A percentile compares a stretch with the other conserved stretches of the same genome.
Conservation (phyloP, 2,329 filamentous ascomycete genomes). For the Hortaea sp. region DNA sequence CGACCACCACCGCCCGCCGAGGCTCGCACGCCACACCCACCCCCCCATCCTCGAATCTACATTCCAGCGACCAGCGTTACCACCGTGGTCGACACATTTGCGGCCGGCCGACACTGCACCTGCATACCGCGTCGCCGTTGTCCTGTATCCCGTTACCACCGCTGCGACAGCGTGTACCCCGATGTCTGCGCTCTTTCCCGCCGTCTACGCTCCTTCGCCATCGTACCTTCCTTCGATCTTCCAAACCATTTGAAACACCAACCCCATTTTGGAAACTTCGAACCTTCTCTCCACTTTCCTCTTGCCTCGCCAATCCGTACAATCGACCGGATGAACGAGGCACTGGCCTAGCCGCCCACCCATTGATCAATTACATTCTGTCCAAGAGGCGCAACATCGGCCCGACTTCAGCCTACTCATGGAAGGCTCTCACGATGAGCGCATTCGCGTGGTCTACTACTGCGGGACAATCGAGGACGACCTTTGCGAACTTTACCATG, state of each 20-base stretch:
- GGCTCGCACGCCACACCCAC: too few relatives aligned
- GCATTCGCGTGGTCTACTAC: slow-evolving; percentile 24
- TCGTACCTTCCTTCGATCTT: not conserved
- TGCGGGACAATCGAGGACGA: slow-evolving; percentile 16
- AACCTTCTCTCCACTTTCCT: too few relatives aligned
- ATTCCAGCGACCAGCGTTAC: too few relatives aligned
- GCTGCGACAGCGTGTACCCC: not conserved
- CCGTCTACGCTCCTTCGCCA: not conserved
- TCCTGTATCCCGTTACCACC: not conserved
- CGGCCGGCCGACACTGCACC: too few relatives aligned
- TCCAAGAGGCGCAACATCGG: not conserved
- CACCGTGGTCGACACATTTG: too few relatives aligned
- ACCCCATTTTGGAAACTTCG: too few relatives aligned
- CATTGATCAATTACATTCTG: not conserved
- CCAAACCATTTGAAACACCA: too few relatives aligned
- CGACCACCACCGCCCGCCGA: too few relatives aligned
- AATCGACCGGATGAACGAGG: not conserved
- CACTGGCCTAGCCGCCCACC: not conserved
- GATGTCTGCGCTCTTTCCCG: slow-evolving; percentile 1
- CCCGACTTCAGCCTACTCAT: slow-evolving; percentile 7
- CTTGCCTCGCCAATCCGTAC: too few relatives aligned
- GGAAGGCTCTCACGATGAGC: slow-evolving; percentile 18
- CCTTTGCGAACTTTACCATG: slow-evolving; percentile 16
- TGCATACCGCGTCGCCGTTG: too few relatives aligned
- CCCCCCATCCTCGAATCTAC: too few relatives aligned